These are phyloP conservation scores for Pleurotus platypus DNA, from an alignment of 768 basidiomycete species.

Conservation along the genomic window DNA sequence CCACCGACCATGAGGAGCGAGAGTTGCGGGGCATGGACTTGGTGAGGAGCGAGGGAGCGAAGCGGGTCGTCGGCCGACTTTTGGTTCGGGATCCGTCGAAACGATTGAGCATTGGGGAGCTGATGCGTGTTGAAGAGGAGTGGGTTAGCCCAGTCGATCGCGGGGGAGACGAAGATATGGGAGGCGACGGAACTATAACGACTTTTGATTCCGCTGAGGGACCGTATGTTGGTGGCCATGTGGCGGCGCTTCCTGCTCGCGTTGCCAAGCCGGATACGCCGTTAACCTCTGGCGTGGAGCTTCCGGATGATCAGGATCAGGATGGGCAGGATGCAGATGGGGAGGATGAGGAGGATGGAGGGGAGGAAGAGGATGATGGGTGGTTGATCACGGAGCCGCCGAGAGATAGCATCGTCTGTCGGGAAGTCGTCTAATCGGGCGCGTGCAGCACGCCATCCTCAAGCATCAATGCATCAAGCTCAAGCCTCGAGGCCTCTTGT, in stretches of 20 bases:
- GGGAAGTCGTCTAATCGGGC: slow-evolving; percentile 18
- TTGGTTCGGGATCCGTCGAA: slow-evolving; percentile 68
- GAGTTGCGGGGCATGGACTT: slow-evolving; percentile 33
- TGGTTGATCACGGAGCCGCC: slow-evolving; percentile 26
- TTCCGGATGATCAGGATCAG: slow-evolving; percentile 1
- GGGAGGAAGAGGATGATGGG: slow-evolving; percentile 24
- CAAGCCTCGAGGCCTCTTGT: too few species aligned
- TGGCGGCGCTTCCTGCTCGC: background rate
- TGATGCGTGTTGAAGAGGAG: slow-evolving; percentile 54
- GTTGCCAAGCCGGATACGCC: too few species aligned
- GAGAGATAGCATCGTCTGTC: slow-evolving; percentile 21
- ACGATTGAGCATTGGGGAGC: slow-evolving; percentile 55
- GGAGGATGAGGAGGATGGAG: slow-evolving; percentile 7
- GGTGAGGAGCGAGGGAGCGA: slow-evolving; percentile 40
- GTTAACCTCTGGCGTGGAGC: background rate
- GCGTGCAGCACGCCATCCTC: too few species aligned
- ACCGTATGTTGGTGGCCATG: background rate
- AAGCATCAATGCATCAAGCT: too few species aligned
- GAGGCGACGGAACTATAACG: background rate
- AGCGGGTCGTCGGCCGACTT: slow-evolving; percentile 53
- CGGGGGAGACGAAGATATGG: background rate
- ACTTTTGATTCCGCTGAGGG: background rate
- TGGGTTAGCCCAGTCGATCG: slow-evolving; percentile 15
- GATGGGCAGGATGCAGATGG: slow-evolving; percentile 4
- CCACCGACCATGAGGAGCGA: slow-evolving; percentile 13